Evolutionary conservation across 768 basidiomycete genomes (phyloP).

Genomic region (Panaeolus cyanescens): DNA sequence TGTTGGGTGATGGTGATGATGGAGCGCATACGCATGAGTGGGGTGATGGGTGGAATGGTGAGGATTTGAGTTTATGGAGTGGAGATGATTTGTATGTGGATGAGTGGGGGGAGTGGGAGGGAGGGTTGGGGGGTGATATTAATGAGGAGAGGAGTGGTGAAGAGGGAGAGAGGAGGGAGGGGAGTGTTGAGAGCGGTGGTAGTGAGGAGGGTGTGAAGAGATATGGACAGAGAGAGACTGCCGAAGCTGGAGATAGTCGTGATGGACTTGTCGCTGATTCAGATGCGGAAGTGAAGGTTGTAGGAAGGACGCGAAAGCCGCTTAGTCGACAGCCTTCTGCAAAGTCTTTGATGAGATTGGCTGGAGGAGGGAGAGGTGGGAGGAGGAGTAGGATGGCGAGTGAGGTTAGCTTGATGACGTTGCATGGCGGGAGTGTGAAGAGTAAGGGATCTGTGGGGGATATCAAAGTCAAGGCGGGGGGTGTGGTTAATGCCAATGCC

Average conservation of each 20-base stretch:
- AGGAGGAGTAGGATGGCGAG: conserved; percentile 3
- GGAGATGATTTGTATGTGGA: conserved; percentile 63
- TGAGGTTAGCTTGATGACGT: conserved; percentile 1
- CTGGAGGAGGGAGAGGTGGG: background rate
- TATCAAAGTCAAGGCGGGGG: background rate
- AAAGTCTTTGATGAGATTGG: background rate
- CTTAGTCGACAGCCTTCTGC: background rate
- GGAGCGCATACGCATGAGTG: conserved; percentile 64
- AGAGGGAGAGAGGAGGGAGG: background rate
- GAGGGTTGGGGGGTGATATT: background rate
- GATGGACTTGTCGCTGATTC: conserved; percentile 35
- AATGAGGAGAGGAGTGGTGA: conserved; percentile 9
- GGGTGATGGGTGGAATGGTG: conserved; percentile 97
- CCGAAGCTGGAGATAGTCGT: conserved; percentile 30
- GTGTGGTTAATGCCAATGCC: background rate
- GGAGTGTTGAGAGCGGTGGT: conserved; percentile 3
- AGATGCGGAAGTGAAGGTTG: background rate
- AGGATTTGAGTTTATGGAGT: conserved; percentile 92
- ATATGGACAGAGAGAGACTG: background rate
- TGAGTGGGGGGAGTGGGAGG: conserved; percentile 13
- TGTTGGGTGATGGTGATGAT: conserved; percentile 41
- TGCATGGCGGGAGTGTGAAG: background rate
- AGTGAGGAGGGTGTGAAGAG: conserved; percentile 16
- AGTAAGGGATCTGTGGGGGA: background rate
- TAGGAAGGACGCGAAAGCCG: too few species aligned